Conservation (phyloP, 768 basidiomycete genomes). For the Russula griseocarnosa region DNA sequence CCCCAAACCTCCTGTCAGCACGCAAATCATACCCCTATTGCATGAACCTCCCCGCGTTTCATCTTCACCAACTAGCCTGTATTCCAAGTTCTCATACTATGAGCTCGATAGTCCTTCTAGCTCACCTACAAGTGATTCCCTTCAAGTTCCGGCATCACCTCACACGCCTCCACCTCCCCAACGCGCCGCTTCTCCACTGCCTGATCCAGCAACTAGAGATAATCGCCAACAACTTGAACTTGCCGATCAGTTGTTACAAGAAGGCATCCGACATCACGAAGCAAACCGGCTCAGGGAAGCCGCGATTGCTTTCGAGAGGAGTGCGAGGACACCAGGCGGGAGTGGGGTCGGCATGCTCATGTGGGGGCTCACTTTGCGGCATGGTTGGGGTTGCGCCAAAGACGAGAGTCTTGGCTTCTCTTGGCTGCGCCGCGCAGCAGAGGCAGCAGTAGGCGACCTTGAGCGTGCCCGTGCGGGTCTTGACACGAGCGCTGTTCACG, state of each 20-base stretch:
- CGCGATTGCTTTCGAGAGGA: slow-evolving; percentile 69
- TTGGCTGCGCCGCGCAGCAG: slow-evolving; percentile 81
- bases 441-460: slow-evolving; percentile 71
- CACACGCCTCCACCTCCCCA: slow-evolving; percentile 15
- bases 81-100: slow-evolving; percentile 36
- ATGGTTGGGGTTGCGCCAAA: slow-evolving; percentile 84
- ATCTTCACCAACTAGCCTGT: slow-evolving; percentile 29
- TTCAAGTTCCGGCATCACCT: slow-evolving; percentile 27
- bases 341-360: slow-evolving; percentile 90
- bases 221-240: slow-evolving; percentile 32
- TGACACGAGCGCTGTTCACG: slow-evolving; percentile 54
- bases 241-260: slow-evolving; percentile 67
- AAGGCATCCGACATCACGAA: slow-evolving; percentile 77
- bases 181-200: slow-evolving; percentile 3
- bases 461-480: slow-evolving; percentile 56
- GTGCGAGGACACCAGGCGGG: slow-evolving; percentile 69
- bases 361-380: slow-evolving; percentile 81
- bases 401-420: slow-evolving; percentile 75
- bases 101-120: slow-evolving; percentile 29
- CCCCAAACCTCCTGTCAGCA: slow-evolving; percentile 20
- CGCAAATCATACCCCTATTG: slow-evolving; percentile 11
- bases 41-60: slow-evolving; percentile 21
- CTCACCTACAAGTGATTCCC: slow-evolving; percentile 15
- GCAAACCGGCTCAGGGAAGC: slow-evolving; percentile 65
- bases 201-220: slow-evolving; percentile 19